These are phyloP conservation scores for Trametes coccinea DNA, from an alignment of 768 basidiomycete species.

Conservation along the genomic window DNA sequence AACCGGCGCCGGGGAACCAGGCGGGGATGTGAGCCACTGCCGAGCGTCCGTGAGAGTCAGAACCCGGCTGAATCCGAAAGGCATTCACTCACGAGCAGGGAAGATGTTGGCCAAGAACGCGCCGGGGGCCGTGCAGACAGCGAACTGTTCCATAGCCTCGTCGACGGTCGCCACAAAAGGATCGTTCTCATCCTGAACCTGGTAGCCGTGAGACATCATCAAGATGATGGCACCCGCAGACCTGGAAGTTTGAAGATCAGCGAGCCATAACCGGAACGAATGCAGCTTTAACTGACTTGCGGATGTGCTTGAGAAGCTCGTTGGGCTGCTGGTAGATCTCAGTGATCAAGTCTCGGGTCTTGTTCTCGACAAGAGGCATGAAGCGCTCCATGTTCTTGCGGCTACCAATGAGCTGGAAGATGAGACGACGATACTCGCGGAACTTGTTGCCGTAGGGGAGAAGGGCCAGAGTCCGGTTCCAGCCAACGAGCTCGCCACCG, in stretches of 20 bases:
- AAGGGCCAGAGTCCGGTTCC: constrained; percentile 26
- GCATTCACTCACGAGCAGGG: constrained; percentile 27
- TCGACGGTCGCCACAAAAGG: constrained; percentile 39
- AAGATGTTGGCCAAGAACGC: constrained; percentile 34
- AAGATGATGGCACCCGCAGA: constrained; percentile 32
- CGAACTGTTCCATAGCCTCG: constrained; percentile 29
- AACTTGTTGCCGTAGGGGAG: constrained; percentile 29
- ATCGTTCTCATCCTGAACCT: constrained; percentile 35
- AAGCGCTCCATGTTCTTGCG: constrained; percentile 28
- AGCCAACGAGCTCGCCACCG: constrained; percentile 32
- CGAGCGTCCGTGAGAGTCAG: neutral
- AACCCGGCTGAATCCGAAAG: too few species aligned
- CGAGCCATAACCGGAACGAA: neutral
- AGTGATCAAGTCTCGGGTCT: constrained; percentile 34
- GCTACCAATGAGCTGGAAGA: constrained; percentile 28
- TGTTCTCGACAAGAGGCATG: constrained; percentile 31
- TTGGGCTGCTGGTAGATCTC: constrained; percentile 32
- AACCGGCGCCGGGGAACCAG: constrained; percentile 44
- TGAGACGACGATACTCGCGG: constrained; percentile 29
- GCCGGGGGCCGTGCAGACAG: constrained; percentile 29
- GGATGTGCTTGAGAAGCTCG: constrained; percentile 29
- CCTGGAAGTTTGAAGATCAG: constrained; percentile 12
- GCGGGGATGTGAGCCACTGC: constrained; percentile 38
- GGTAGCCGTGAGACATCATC: constrained; percentile 32
- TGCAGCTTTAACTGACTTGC: constrained; percentile 28